phyloP scores from a whole-genome alignment of 805 yeast species.

The Cyberlindnera americana region DNA sequence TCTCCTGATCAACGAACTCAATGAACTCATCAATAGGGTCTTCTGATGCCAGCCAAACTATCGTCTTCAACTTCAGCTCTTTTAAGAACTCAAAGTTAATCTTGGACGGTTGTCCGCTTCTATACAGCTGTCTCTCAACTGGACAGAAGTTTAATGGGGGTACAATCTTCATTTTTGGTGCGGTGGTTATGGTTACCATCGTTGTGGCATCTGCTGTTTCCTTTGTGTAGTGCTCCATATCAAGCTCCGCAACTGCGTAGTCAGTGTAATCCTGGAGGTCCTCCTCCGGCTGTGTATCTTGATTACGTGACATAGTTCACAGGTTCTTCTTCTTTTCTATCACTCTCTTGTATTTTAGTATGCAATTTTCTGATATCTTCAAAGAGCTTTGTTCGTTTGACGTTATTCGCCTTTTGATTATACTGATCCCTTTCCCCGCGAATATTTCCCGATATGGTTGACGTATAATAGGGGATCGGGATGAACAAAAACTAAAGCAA shows the following conservation, averaged over 20 bases:
- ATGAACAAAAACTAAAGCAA: background rate
- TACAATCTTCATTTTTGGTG: slow-evolving; percentile 63
- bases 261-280: slow-evolving; percentile 10
- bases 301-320: slow-evolving; percentile 5
- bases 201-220: slow-evolving; percentile 7
- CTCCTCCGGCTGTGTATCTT: slow-evolving; percentile 6
- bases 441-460: background rate
- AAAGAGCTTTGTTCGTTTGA: too few relatives aligned
- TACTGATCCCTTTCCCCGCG: too few relatives aligned
- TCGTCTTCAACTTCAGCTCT: slow-evolving; percentile 69
- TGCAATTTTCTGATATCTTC: too few relatives aligned
- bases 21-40: slow-evolving; percentile 89
- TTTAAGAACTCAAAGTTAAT: slow-evolving; percentile 83
- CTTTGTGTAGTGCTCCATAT: slow-evolving; percentile 14
- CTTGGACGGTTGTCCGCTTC: slow-evolving; percentile 95
- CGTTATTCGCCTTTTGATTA: too few relatives aligned
- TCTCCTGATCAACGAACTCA: slow-evolving; percentile 71
- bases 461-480: background rate
- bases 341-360: background rate
- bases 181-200: slow-evolving; percentile 8
- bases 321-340: background rate
- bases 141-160: slow-evolving; percentile 97
- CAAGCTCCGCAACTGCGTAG: slow-evolving; percentile 13
- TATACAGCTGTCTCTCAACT: slow-evolving; percentile 79
- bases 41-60: slow-evolving; percentile 93